Base-by-base conservation (phyloP, 2,329 filamentous ascomycete species). In the Plenodomus tracheiphilus region DNA sequence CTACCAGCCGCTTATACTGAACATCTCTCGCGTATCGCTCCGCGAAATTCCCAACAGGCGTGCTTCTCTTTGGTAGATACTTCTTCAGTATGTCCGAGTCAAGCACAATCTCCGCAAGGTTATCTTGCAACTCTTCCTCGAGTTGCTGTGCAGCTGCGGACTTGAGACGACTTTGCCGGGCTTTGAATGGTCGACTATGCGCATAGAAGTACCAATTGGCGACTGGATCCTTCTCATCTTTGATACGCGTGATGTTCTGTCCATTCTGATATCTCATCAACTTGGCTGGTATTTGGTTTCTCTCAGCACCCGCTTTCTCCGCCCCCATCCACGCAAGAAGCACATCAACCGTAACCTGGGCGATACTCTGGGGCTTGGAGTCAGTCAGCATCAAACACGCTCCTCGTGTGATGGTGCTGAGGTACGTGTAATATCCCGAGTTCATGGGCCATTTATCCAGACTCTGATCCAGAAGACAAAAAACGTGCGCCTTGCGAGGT, bases 271-370 rank as follows among this genome's bases (percentile, higher is more conserved):
- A 65, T 37, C 62, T 58, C 7, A 52, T 39, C 39, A 63, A 22
- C n/a, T 49, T 53, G 8, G 57, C 60, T 6, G 55, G 49, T 35
- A 64, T 46, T 1, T 15, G 28, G 5, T 28, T 35, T 3, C 34
- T 51, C 7, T 47, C 51, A 8, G 34, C 13, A 2, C 56, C 62
- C 9, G 43, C n/a, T 45, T 65, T 61, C 22, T 54, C 62, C 0
- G 71, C 63, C 9, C 75, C 73, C 75, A 78, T 78, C 75, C 76
- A 78, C 0, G 72, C 59, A 17, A 79, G 55, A 3, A 79, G 61
- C 0, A 78, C 47, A n/a, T 67, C 64, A 1, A 79, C 53, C 0
- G 77, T 78, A 20, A 77, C 47, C 50, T 70, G 66, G 1, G 77
- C 74, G 44, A 80, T 77, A 20, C 50, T 53, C 2, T 62, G 49